Percentiles rank a stretch among this genome's conserved stretches.
phyloP scores from a whole-genome alignment of 441 rosid species.

The Pelargonium australe region DNA sequence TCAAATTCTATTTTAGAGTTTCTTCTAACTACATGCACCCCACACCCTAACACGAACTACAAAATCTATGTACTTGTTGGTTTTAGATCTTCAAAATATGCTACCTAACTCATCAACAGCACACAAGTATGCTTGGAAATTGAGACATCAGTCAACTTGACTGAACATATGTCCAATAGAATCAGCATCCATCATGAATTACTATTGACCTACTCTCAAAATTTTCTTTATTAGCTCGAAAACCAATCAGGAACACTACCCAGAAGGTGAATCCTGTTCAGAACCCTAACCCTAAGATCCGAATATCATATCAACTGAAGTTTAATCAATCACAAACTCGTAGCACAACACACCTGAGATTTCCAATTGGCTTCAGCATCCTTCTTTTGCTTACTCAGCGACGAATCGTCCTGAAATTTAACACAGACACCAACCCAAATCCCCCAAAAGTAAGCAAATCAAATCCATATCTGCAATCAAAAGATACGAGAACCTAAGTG shows the following conservation, averaged over 20 bases:
- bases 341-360: constrained; percentile 49
- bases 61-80: too few species aligned
- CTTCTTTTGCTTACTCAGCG: constrained; percentile 75
- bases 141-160: too few species aligned
- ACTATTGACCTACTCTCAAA: too few species aligned
- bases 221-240: too few species aligned
- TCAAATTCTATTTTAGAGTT: too few species aligned
- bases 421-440: not conserved
- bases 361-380: constrained; percentile 98
- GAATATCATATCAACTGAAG: not conserved
- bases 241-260: not conserved
- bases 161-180: too few species aligned
- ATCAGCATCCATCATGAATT: not conserved
- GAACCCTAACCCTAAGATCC: not conserved
- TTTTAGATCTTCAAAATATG: too few species aligned
- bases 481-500: not conserved
- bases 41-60: too few species aligned
- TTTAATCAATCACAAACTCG: constrained; percentile 1
- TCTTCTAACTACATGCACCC: too few species aligned
- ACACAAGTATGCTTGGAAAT: too few species aligned
- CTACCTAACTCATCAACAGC: too few species aligned
- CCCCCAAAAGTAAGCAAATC: not conserved
- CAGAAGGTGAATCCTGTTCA: not conserved
- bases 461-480: not conserved
- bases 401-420: constrained; percentile 64